phyloP scores from a whole-genome alignment of 345 rosid genomes.

The Cardiospermum halicacabum region DNA sequence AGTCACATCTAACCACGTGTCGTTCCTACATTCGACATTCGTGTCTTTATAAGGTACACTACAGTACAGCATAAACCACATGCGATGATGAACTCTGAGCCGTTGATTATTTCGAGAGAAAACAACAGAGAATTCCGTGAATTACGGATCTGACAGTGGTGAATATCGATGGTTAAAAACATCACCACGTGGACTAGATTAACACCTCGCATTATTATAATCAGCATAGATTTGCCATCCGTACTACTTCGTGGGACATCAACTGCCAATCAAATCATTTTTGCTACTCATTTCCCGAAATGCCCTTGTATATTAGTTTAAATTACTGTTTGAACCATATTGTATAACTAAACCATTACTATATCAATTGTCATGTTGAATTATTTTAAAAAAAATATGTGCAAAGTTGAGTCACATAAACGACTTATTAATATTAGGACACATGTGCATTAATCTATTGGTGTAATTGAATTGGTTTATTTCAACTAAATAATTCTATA shows the following conservation, averaged over 20 bases:
- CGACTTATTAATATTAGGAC: not conserved
- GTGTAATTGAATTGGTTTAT: no score
- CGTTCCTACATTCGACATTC: no score
- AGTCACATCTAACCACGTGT: no score
- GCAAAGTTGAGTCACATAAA: no score
- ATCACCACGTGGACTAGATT: constrained; percentile 37
- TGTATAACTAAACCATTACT: not conserved
- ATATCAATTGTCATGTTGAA: no score
- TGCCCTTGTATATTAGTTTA: constrained; percentile 11
- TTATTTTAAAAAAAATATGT: no score
- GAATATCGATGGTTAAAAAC: constrained; percentile 16
- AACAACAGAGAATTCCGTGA: constrained; percentile 23
- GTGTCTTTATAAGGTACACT: no score
- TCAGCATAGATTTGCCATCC: constrained; percentile 12
- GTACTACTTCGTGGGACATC: constrained; percentile 28
- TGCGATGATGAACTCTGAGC: constrained; percentile 21
- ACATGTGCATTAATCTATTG: not conserved
- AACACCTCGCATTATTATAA: constrained; percentile 6
- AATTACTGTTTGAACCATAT: no score
- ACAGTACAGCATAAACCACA: no score
- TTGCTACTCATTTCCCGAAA: constrained; percentile 6
- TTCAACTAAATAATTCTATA: no score
- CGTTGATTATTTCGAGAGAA: constrained; percentile 22
- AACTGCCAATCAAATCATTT: constrained; percentile 13
- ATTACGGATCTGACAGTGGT: constrained; percentile 28